Percentiles rank a stretch among this genome's conserved stretches.
Evolutionary conservation across 2,329 filamentous ascomycete genomes (phyloP).

Genomic region (Cercospora citrullina): DNA sequence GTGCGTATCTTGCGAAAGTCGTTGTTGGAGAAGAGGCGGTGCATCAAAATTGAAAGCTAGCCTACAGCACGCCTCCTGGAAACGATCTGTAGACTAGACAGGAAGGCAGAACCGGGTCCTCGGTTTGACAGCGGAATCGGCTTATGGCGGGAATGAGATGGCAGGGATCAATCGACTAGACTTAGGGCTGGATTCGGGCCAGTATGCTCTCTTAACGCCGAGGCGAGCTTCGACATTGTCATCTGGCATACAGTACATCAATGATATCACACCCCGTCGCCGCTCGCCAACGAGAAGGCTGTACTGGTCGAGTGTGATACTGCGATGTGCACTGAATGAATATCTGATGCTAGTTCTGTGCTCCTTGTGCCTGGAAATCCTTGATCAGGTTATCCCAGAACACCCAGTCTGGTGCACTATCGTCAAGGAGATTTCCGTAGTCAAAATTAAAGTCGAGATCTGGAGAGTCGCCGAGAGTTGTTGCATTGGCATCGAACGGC

Average conservation of each 20-base stretch:
- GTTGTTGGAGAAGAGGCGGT: neutral
- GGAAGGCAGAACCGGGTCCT: neutral
- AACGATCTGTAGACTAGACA: neutral
- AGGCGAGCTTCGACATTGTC: neutral
- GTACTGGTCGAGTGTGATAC: neutral
- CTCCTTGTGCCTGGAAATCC: constrained; percentile 5
- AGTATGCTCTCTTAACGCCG: neutral
- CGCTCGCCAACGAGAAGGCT: neutral
- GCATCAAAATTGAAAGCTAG: neutral
- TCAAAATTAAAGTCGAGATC: constrained; percentile 15
- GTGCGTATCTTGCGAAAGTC: neutral
- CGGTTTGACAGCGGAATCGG: neutral
- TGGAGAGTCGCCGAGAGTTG: constrained; percentile 4
- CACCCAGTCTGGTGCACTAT: constrained; percentile 20
- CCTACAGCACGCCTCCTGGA: neutral
- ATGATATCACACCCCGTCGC: neutral
- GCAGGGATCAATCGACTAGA: neutral
- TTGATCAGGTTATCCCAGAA: constrained; percentile 25
- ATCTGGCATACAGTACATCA: neutral
- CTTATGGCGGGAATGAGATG: neutral
- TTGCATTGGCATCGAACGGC: constrained; percentile 9
- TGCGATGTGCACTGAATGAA: neutral
- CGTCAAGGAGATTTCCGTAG: constrained; percentile 7
- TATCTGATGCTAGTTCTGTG: neutral
- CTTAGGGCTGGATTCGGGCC: neutral